phyloP scores from a whole-genome alignment of 495 filamentous ascomycete species.

The Alectoria sarmentosa region DNA sequence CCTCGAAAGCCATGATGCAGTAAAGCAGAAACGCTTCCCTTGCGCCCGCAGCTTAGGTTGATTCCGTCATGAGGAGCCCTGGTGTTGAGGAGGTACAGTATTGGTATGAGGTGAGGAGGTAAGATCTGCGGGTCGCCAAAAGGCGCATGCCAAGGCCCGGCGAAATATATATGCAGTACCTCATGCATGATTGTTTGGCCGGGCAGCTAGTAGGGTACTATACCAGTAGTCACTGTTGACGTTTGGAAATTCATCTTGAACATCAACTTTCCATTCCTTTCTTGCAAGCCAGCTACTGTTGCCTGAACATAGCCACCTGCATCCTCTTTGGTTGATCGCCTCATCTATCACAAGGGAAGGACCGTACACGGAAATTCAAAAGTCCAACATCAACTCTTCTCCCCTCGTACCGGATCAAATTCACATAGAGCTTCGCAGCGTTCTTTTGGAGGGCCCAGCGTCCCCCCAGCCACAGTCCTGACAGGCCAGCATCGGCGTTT shows the following conservation, averaged over 20 bases:
- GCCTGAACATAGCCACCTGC: not conserved
- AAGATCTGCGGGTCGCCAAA: not conserved
- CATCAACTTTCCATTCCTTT: not conserved
- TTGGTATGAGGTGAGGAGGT: not conserved
- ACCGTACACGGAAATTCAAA: not conserved
- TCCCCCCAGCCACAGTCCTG: not conserved
- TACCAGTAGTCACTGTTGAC: too few relatives aligned
- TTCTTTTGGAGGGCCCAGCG: not conserved
- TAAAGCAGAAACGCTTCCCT: constrained; percentile 28
- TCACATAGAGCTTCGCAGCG: not conserved
- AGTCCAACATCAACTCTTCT: not conserved
- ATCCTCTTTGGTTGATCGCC: not conserved
- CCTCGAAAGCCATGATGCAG: constrained; percentile 45
- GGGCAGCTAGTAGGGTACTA: not conserved
- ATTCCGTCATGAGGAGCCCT: not conserved
- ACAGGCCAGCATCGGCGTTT: not conserved
- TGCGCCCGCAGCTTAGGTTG: not conserved
- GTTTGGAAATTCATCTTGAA: not conserved
- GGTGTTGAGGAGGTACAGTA: not conserved
- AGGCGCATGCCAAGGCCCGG: not conserved
- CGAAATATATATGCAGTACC: not conserved
- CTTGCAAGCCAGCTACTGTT: not conserved
- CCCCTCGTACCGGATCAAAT: not conserved
- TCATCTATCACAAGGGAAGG: not conserved
- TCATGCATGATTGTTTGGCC: not conserved